phyloP scores from a whole-genome alignment of 495 filamentous ascomycete genomes.

The Neurospora sp. region DNA sequence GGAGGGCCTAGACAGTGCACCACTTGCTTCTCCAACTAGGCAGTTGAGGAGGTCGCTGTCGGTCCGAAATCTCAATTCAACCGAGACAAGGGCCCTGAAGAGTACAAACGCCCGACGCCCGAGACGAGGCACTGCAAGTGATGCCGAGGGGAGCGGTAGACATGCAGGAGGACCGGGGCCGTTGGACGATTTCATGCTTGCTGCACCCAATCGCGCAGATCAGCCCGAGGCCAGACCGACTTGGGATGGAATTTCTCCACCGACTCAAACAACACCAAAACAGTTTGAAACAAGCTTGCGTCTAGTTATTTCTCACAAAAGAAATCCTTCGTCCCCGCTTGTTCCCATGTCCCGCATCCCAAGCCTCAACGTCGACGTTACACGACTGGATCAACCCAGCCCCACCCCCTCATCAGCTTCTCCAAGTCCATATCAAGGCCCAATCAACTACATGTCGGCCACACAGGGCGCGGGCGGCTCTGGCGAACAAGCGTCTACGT shows the following conservation, averaged over 20 bases:
- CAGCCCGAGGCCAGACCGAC: conserved; percentile 13
- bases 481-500: conserved; percentile 64
- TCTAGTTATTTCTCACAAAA: conserved; percentile 21
- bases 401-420: conserved; percentile 20
- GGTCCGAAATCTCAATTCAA: conserved; percentile 40
- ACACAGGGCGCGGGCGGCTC: conserved; percentile 19
- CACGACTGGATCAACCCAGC: conserved; percentile 31
- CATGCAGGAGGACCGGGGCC: conserved; percentile 34
- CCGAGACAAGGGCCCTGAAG: conserved; percentile 39
- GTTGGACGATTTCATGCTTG: conserved; percentile 1
- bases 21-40: conserved; percentile 23
- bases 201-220: conserved; percentile 10
- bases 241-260: conserved; percentile 15
- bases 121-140: conserved; percentile 27
- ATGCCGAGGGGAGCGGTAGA: conserved; percentile 27
- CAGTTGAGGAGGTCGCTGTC: conserved; percentile 39
- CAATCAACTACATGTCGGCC: conserved; percentile 18
- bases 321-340: conserved; percentile 45
- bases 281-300: neutral
- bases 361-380: conserved; percentile 46
- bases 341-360: conserved; percentile 47
- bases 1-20: neutral
- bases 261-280: conserved; percentile 5
- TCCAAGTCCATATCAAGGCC: conserved; percentile 13
- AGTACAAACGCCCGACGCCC: conserved; percentile 38